These are phyloP conservation scores for Kondoa subrosea DNA, from an alignment of 768 basidiomycete species.

Conservation along the genomic window DNA sequence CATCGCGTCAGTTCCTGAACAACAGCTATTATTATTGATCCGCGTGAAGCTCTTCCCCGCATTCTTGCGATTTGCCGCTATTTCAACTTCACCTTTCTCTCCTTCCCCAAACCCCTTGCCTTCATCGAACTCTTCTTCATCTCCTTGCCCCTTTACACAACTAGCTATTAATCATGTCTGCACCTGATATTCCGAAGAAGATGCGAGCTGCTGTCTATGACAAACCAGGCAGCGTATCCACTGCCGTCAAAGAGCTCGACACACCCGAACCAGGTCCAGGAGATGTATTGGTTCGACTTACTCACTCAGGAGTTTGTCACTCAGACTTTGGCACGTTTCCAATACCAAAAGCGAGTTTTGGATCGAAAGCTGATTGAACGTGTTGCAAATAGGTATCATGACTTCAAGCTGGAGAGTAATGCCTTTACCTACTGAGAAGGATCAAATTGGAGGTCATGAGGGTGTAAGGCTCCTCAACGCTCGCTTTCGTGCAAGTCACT, in stretches of 20 bases:
- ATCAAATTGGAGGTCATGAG: not conserved
- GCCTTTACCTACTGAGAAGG: not conserved
- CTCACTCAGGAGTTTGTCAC: conserved; percentile 17
- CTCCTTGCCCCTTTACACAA: too few species aligned
- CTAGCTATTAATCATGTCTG: not conserved
- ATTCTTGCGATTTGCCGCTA: too few species aligned
- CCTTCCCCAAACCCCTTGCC: too few species aligned
- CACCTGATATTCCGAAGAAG: conserved; percentile 7
- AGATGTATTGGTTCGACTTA: conserved; percentile 8
- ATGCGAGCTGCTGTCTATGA: conserved; percentile 17
- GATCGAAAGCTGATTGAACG: too few species aligned
- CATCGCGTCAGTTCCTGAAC: too few species aligned
- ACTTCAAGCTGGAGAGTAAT: conserved; percentile 5
- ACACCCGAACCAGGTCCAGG: conserved; percentile 10
- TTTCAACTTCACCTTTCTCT: too few species aligned
- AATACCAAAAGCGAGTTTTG: too few species aligned
- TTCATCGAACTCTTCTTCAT: too few species aligned
- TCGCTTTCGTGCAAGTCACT: not conserved
- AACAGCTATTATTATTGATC: too few species aligned
- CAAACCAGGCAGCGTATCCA: conserved; percentile 13
- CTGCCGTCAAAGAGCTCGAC: conserved; percentile 14
- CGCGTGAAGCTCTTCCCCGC: too few species aligned
- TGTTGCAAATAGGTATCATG: conserved; percentile 16
- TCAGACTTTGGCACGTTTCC: too few species aligned
- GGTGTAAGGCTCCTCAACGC: conserved; percentile 7